Evolutionary conservation across 805 yeast genomes (phyloP).

Genomic region (Zygosaccharomyces siamensis): DNA sequence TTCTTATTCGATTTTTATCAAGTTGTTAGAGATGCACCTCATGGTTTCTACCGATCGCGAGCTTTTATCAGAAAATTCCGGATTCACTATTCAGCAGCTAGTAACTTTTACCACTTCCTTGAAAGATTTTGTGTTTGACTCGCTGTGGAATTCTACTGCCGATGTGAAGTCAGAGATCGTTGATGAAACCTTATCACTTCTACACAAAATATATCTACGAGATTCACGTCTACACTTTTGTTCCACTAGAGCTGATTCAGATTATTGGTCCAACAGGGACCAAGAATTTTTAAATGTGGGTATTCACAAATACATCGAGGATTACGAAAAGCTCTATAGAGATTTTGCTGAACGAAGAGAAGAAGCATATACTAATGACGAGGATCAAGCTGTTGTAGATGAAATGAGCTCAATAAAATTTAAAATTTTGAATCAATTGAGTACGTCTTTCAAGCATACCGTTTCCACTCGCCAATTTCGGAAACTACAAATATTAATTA

Average conservation of each 20-base stretch:
- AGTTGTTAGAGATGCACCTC: slow-evolving; percentile 23
- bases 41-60: slow-evolving; percentile 31
- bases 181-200: slow-evolving; percentile 16
- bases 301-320: slow-evolving; percentile 22
- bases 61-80: slow-evolving; percentile 14
- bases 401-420: slow-evolving; percentile 15
- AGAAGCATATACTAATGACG: slow-evolving; percentile 16
- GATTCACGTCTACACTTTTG: slow-evolving; percentile 29
- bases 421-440: slow-evolving; percentile 17
- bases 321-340: slow-evolving; percentile 27
- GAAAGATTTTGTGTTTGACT: slow-evolving; percentile 21
- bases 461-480: slow-evolving; percentile 22
- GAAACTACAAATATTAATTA: slow-evolving; percentile 49
- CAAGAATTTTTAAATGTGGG: slow-evolving; percentile 19
- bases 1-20: slow-evolving; percentile 17
- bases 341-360: slow-evolving; percentile 13
- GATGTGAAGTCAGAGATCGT: slow-evolving; percentile 8
- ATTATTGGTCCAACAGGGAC: slow-evolving; percentile 27
- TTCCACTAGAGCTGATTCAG: slow-evolving; percentile 12
- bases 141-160: slow-evolving; percentile 17
- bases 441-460: slow-evolving; percentile 22
- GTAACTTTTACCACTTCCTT: slow-evolving; percentile 16
- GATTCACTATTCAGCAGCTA: slow-evolving; percentile 18
- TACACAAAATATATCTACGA: slow-evolving; percentile 28
- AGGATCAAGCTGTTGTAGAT: slow-evolving; percentile 38